These are phyloP conservation scores for Auricularia auricula-judae DNA, from an alignment of 768 basidiomycete genomes.

Conservation along the genomic window DNA sequence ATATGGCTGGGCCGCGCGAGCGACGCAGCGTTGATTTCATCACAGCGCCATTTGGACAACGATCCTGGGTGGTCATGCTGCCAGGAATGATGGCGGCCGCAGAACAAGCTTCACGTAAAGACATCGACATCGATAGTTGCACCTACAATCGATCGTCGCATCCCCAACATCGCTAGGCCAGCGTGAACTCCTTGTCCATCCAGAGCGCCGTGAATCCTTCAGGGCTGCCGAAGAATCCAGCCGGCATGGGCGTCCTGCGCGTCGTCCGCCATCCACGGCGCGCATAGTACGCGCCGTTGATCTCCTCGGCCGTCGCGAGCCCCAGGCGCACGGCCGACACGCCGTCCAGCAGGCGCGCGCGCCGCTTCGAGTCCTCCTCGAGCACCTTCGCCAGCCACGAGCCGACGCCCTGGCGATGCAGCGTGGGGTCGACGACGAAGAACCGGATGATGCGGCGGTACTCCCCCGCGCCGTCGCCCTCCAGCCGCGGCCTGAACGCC, in stretches of 20 bases:
- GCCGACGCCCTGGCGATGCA: neutral
- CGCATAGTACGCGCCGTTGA: neutral
- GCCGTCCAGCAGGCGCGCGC: neutral
- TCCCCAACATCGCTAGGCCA: neutral
- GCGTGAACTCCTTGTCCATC: neutral
- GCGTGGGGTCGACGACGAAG: neutral
- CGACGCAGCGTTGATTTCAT: too few species aligned
- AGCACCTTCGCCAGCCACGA: neutral
- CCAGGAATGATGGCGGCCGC: too few species aligned
- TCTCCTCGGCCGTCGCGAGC: neutral
- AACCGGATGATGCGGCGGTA: neutral
- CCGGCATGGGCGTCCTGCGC: neutral
- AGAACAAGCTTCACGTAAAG: too few species aligned
- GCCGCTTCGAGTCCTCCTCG: neutral
- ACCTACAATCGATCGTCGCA: too few species aligned
- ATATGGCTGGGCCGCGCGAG: too few species aligned
- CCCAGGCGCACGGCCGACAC: neutral
- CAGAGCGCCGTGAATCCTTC: neutral
- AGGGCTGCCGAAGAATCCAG: neutral
- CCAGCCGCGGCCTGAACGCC: neutral
- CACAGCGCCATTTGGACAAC: too few species aligned
- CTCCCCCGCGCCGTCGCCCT: neutral
- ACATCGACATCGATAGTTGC: too few species aligned
- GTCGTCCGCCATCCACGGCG: neutral
- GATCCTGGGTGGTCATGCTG: too few species aligned